These are phyloP conservation scores for Fragilariopsis cylindrus DNA, from an alignment of 108 stramenopile species.

Conservation along the genomic window DNA sequence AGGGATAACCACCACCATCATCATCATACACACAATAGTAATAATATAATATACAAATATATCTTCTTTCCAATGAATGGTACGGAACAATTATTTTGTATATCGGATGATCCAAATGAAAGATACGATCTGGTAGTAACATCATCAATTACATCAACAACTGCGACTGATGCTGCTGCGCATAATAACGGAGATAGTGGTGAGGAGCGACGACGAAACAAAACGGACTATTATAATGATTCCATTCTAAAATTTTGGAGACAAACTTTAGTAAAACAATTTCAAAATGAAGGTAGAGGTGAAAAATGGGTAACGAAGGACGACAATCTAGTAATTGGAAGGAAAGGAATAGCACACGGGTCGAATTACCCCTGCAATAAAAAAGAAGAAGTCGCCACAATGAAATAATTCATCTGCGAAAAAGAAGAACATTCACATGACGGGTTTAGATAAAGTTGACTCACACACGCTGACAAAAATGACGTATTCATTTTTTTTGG, in stretches of 20 bases:
- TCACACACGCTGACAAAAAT: too few species aligned
- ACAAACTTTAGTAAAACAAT: slow-evolving; percentile 25
- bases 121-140: slow-evolving; percentile 21
- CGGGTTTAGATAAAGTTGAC: too few species aligned
- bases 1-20: neutral
- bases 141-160: neutral
- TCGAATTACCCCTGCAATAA: slow-evolving; percentile 35
- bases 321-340: slow-evolving; percentile 6
- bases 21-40: neutral
- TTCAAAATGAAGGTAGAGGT: slow-evolving; percentile 42
- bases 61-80: slow-evolving; percentile 36
- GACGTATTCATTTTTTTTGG: too few species aligned
- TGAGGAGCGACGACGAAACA: neutral
- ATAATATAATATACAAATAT: slow-evolving; percentile 32
- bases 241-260: slow-evolving; percentile 25
- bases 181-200: neutral
- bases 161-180: too few species aligned
- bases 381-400: too few species aligned
- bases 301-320: slow-evolving; percentile 28
- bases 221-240: neutral
- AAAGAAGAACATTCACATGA: too few species aligned
- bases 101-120: slow-evolving; percentile 37
- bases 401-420: too few species aligned
- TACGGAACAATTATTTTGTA: slow-evolving; percentile 38
- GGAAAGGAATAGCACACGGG: slow-evolving; percentile 7